A percentile compares a stretch with the other conserved stretches of the same genome.
These are phyloP conservation scores for Monosporozyma siamensis DNA, from an alignment of 805 yeast species.

Conservation along the genomic window DNA sequence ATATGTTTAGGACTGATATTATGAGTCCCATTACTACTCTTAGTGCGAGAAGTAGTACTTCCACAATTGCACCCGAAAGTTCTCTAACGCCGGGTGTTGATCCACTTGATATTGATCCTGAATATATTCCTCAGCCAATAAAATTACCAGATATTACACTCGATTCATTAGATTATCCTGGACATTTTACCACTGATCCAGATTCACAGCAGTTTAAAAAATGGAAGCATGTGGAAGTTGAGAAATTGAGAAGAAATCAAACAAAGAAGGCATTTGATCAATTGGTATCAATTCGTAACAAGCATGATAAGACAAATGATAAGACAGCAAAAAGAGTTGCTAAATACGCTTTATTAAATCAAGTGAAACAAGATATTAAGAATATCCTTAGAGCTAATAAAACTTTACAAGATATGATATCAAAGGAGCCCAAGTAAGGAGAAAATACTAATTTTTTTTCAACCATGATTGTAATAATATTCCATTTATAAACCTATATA, in stretches of 20 bases:
- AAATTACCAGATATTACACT: slow-evolving; percentile 22
- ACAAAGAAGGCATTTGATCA: slow-evolving; percentile 25
- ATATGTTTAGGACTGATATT: background rate
- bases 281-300: slow-evolving; percentile 5
- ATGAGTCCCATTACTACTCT: background rate
- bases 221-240: slow-evolving; percentile 30
- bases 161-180: slow-evolving; percentile 18
- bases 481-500: background rate
- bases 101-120: background rate
- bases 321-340: slow-evolving; percentile 22
- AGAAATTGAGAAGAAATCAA: slow-evolving; percentile 24
- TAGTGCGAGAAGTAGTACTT: background rate
- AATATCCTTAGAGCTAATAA: slow-evolving; percentile 22
- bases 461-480: background rate
- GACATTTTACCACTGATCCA: slow-evolving; percentile 13
- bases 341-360: slow-evolving; percentile 25
- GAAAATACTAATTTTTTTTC: background rate
- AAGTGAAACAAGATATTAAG: slow-evolving; percentile 26
- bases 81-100: background rate
- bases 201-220: slow-evolving; percentile 13
- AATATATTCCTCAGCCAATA: slow-evolving; percentile 13
- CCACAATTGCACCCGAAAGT: background rate
- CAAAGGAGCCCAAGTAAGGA: background rate
- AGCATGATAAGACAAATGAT: slow-evolving; percentile 1
- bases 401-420: slow-evolving; percentile 13